A percentile compares a stretch with the other conserved stretches of the same genome.
Conservation (phyloP, 2,329 filamentous ascomycete species). For the Penicillium paneum region DNA sequence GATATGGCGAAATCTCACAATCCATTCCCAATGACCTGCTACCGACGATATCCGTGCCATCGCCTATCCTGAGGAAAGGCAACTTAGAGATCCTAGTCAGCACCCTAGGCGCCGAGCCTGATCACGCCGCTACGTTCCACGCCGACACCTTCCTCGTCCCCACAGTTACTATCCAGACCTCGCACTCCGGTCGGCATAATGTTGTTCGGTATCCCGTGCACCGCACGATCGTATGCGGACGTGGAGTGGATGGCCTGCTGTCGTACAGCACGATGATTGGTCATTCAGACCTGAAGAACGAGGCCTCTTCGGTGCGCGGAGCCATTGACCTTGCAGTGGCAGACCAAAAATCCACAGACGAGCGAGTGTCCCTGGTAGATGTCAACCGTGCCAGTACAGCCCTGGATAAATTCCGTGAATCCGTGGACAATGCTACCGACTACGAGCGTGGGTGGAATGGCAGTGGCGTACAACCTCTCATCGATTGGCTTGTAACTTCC, state of each 20-base stretch:
- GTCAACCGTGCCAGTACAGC: slow-evolving; percentile 60
- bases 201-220: slow-evolving; percentile 80
- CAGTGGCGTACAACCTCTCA: slow-evolving; percentile 65
- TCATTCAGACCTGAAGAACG: slow-evolving; percentile 30
- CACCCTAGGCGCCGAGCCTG: slow-evolving; percentile 49
- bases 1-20: slow-evolving; percentile 54
- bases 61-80: slow-evolving; percentile 53
- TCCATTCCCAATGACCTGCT: slow-evolving; percentile 51
- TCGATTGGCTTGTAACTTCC: slow-evolving; percentile 58
- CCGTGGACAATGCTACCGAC: slow-evolving; percentile 64
- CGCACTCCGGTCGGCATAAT: slow-evolving; percentile 61
- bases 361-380: slow-evolving; percentile 57
- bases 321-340: slow-evolving; percentile 48
- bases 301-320: slow-evolving; percentile 34
- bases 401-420: slow-evolving; percentile 65
- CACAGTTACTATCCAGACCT: slow-evolving; percentile 64
- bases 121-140: slow-evolving; percentile 50
- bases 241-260: slow-evolving; percentile 66
- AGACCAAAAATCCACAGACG: slow-evolving; percentile 27
- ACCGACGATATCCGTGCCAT: slow-evolving; percentile 55
- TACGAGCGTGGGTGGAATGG: slow-evolving; percentile 73
- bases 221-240: slow-evolving; percentile 69
- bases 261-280: slow-evolving; percentile 34
- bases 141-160: slow-evolving; percentile 71
- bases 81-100: slow-evolving; percentile 61